These are phyloP conservation scores for Aspergillus vadensis DNA, from an alignment of 2,329 filamentous ascomycete genomes.

Conservation along the genomic window DNA sequence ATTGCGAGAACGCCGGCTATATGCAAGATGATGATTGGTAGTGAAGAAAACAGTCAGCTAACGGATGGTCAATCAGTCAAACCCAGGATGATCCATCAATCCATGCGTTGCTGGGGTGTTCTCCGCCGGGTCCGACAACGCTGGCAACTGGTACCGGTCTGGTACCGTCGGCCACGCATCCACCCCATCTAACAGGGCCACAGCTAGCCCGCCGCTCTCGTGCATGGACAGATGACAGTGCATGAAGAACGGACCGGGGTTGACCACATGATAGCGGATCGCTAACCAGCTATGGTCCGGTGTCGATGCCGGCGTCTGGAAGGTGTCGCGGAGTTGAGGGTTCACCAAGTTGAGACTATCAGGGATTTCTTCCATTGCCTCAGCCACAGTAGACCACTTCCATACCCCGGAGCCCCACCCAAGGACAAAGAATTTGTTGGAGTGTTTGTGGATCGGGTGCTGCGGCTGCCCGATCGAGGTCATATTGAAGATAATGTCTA, in stretches of 20 bases:
- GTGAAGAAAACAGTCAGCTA: no score
- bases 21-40: no score
- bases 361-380: constrained; percentile 43
- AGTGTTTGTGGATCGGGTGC: constrained; percentile 54
- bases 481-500: constrained; percentile 41
- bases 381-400: constrained; percentile 44
- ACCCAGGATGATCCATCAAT: not conserved
- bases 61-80: not conserved
- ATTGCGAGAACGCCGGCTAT: no score
- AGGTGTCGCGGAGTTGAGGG: constrained; percentile 47
- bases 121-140: not conserved
- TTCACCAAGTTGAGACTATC: constrained; percentile 50
- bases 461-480: constrained; percentile 34
- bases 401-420: constrained; percentile 43
- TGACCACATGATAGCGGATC: constrained; percentile 49
- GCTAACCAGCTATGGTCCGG: constrained; percentile 44
- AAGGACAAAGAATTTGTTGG: constrained; percentile 49
- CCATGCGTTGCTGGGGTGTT: not conserved
- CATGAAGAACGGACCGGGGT: constrained; percentile 51
- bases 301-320: constrained; percentile 32
- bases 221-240: constrained; percentile 56
- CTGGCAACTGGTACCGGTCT: constrained; percentile 15
- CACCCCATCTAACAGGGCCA: constrained; percentile 52
- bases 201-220: constrained; percentile 51
- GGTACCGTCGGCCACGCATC: constrained; percentile 49